Conservation (phyloP, 2,329 filamentous ascomycete genomes). For the Gaeumannomyces sp. region DNA sequence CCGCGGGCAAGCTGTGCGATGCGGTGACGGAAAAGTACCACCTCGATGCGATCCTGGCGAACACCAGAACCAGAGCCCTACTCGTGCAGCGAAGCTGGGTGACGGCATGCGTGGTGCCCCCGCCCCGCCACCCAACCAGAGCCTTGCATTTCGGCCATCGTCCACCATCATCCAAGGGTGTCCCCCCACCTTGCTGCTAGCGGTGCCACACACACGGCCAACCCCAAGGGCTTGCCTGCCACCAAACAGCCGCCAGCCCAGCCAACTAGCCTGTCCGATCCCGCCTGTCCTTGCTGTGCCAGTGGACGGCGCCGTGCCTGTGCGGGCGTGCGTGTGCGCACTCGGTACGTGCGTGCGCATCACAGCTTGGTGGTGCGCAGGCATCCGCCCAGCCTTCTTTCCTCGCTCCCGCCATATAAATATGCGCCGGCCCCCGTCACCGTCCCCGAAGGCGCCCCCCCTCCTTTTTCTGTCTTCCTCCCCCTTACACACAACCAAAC, state of each 20-base stretch:
- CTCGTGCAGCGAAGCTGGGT: neutral
- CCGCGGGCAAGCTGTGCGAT: too few species aligned
- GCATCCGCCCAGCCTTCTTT: neutral
- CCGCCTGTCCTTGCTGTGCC: neutral
- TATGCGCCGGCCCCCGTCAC: conserved; percentile 24
- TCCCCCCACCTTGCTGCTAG: neutral
- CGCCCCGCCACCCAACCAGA: too few species aligned
- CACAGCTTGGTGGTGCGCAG: neutral
- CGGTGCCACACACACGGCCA: neutral
- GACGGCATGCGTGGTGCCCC: neutral
- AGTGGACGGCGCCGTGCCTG: neutral
- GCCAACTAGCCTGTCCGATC: neutral
- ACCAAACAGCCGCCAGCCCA: neutral
- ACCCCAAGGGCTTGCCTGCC: neutral
- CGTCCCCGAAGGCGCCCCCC: conserved; percentile 19
- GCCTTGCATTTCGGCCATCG: neutral
- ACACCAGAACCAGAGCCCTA: neutral
- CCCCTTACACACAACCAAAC: conserved; percentile 47
- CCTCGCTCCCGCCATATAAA: conserved; percentile 24
- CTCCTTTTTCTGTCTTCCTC: conserved; percentile 43
- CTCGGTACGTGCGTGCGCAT: neutral
- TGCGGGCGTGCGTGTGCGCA: neutral
- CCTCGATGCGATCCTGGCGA: too few species aligned
- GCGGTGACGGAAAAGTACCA: too few species aligned
- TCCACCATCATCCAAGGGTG: neutral